phyloP scores from a whole-genome alignment of 257 asterid species.

The Solanum stenotomum region DNA sequence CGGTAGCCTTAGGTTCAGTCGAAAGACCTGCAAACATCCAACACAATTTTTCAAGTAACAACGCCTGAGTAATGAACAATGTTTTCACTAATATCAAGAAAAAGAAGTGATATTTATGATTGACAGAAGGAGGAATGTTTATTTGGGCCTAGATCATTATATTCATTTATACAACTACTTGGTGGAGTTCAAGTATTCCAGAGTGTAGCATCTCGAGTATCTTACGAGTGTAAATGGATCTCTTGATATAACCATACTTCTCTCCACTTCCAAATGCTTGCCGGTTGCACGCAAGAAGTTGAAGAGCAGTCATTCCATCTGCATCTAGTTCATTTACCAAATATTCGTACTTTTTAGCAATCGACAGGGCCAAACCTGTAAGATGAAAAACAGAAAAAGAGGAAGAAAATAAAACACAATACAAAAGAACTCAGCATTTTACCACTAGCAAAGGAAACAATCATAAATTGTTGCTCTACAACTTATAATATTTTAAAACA shows the following conservation, averaged over 20 bases:
- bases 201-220: not conserved
- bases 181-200: not conserved
- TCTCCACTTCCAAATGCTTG: not conserved
- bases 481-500: not conserved
- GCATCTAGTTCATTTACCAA: conserved; percentile 1
- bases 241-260: not conserved
- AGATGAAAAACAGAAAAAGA: not conserved
- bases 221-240: conserved; percentile 9
- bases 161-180: not conserved
- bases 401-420: not conserved
- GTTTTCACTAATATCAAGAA: not conserved
- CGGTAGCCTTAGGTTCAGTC: not conserved
- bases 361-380: conserved; percentile 6
- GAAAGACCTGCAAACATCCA: not conserved
- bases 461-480: not conserved
- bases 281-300: conserved; percentile 8
- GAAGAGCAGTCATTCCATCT: conserved; percentile 15
- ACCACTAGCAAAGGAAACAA: not conserved
- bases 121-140: not conserved
- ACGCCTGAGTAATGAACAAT: not conserved
- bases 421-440: not conserved
- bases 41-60: not conserved
- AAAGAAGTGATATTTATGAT: not conserved
- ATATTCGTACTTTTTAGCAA: not conserved
- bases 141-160: not conserved